Conservation (phyloP, 1,139 yeast genomes). For the Yamadazyma dushanensis region DNA sequence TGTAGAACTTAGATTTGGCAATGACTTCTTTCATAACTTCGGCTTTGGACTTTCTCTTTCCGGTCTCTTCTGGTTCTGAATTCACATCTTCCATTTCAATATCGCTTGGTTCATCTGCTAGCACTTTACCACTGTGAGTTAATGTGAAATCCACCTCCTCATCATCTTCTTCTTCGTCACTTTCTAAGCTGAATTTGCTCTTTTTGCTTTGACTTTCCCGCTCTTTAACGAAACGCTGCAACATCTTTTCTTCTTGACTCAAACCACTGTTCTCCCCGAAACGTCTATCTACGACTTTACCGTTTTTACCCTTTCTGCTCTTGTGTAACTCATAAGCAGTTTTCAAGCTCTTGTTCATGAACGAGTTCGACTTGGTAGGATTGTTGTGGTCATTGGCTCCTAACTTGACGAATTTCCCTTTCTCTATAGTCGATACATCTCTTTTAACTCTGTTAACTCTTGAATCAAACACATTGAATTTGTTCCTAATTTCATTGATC, state of each 20-base stretch:
- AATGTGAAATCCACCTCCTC: constrained; percentile 42
- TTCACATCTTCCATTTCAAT: constrained; percentile 22
- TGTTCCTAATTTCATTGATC: constrained; percentile 64
- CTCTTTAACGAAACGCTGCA: constrained; percentile 90
- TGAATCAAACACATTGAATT: constrained; percentile 88
- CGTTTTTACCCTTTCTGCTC: constrained; percentile 64
- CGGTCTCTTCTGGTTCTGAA: constrained; percentile 28
- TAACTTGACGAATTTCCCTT: constrained; percentile 55
- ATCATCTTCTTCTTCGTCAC: constrained; percentile 63
- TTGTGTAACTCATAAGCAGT: constrained; percentile 67
- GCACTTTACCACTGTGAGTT: constrained; percentile 78
- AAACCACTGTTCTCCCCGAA: constrained; percentile 81
- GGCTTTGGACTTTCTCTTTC: constrained; percentile 78
- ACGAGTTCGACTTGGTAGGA: constrained; percentile 57
- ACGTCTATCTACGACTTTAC: constrained; percentile 81
- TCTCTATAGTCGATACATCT: constrained; percentile 56
- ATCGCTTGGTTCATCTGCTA: constrained; percentile 33
- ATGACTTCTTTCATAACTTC: constrained; percentile 97
- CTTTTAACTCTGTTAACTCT: constrained; percentile 70
- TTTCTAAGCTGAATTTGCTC: constrained; percentile 61
- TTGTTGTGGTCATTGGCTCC: constrained; percentile 50
- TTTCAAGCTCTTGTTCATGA: constrained; percentile 73
- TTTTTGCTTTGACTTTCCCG: constrained; percentile 58
- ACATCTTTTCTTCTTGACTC: constrained; percentile 89
- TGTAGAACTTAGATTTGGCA: constrained; percentile 89